Percentiles rank a stretch among this genome's conserved stretches.
phyloP scores from a whole-genome alignment of 768 basidiomycete genomes.

The Russula dissimulans region DNA sequence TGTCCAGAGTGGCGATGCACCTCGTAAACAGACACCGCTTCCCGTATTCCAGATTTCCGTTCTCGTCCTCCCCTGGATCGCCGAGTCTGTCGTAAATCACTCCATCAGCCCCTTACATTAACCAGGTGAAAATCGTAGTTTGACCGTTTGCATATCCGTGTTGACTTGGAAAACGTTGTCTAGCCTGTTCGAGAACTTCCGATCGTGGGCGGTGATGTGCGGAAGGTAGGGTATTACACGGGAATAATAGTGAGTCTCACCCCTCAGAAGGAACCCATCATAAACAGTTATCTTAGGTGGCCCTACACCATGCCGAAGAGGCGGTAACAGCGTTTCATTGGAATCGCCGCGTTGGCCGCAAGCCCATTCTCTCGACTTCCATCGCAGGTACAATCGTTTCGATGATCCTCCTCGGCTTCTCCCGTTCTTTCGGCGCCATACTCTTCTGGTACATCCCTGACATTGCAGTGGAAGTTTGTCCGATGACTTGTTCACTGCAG shows the following conservation, averaged over 20 bases:
- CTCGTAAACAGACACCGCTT: slow-evolving; percentile 30
- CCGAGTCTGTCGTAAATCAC: slow-evolving; percentile 39
- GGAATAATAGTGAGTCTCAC: slow-evolving; percentile 37
- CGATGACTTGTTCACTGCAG: neutral
- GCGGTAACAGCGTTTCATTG: slow-evolving; percentile 27
- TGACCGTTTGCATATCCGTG: neutral
- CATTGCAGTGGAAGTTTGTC: too few relatives aligned
- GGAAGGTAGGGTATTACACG: slow-evolving; percentile 41
- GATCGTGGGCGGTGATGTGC: slow-evolving; percentile 37
- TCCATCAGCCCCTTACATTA: slow-evolving; percentile 48
- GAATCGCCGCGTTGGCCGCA: slow-evolving; percentile 37
- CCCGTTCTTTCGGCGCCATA: slow-evolving; percentile 27
- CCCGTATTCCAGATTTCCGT: slow-evolving; percentile 38
- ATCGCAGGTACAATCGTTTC: slow-evolving; percentile 27
- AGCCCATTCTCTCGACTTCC: slow-evolving; percentile 21
- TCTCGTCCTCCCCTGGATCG: slow-evolving; percentile 35
- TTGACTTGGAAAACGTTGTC: too few relatives aligned
- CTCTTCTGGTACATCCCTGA: neutral
- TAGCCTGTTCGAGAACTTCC: slow-evolving; percentile 37
- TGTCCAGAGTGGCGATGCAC: too few relatives aligned
- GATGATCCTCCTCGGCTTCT: slow-evolving; percentile 29
- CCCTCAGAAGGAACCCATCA: neutral
- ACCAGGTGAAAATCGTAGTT: slow-evolving; percentile 28
- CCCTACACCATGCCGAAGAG: too few relatives aligned
- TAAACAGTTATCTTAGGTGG: too few relatives aligned